Evolutionary conservation across 768 basidiomycete species (phyloP).

Genomic region (Pleurotus sapidus): DNA sequence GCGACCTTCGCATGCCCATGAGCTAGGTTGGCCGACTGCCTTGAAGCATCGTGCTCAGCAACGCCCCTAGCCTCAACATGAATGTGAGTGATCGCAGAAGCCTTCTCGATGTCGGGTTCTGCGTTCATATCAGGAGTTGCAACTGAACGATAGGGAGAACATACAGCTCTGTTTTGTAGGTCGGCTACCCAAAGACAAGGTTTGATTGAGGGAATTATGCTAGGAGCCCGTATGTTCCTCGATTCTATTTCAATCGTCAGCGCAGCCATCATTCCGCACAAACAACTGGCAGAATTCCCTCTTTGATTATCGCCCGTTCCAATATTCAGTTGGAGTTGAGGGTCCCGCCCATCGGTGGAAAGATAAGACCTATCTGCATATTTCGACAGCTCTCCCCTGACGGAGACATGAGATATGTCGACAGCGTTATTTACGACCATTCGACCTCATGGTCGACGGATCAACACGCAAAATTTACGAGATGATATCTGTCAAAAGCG

Average conservation of each 20-base stretch:
- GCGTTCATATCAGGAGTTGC: neutral
- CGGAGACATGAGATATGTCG: no score
- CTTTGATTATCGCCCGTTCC: constrained; percentile 1
- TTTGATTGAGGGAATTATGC: constrained; percentile 1
- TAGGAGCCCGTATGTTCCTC: neutral
- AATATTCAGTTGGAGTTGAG: no score
- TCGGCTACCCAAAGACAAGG: neutral
- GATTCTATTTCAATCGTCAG: neutral
- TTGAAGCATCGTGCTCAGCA: neutral
- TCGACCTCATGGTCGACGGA: no score
- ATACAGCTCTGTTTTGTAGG: neutral
- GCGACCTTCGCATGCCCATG: constrained; percentile 8
- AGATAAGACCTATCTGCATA: no score
- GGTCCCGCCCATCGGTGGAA: no score
- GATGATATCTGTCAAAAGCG: no score
- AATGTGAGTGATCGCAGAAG: neutral
- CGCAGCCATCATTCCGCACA: neutral
- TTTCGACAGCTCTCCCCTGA: no score
- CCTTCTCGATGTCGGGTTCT: constrained; percentile 1
- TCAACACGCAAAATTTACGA: no score
- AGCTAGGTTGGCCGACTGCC: neutral
- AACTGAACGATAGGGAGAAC: neutral
- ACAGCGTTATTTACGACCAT: no score
- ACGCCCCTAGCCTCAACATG: neutral
- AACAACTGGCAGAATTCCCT: constrained; percentile 3